Percentiles rank a stretch among this genome's conserved stretches.
phyloP scores from a whole-genome alignment of 495 filamentous ascomycete genomes.

The Staphylotrichum longicolle region DNA sequence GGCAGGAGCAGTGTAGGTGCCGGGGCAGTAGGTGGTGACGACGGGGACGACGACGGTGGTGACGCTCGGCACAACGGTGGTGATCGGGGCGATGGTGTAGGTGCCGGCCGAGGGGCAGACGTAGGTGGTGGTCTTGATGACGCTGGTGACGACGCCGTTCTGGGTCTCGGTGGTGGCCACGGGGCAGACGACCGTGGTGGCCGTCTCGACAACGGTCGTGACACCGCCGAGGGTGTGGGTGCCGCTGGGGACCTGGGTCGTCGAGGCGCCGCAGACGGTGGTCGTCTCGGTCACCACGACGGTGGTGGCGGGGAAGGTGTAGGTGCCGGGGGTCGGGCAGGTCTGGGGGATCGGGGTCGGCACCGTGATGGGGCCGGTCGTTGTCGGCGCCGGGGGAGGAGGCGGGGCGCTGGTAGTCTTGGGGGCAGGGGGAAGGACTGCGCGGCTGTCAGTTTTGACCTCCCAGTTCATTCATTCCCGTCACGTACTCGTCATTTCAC shows the following conservation, averaged over 20 bases:
- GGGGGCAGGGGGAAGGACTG: slow-evolving; percentile 39
- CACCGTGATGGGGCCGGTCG: slow-evolving; percentile 43
- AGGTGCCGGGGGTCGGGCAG: slow-evolving; percentile 69
- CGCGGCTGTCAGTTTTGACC: not conserved
- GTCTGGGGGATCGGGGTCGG: slow-evolving; percentile 66
- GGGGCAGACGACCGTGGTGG: slow-evolving; percentile 71
- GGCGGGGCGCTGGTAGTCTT: slow-evolving; percentile 24
- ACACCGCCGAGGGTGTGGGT: slow-evolving; percentile 74
- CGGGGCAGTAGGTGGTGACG: slow-evolving; percentile 62
- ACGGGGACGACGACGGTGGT: slow-evolving; percentile 65
- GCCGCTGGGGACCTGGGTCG: slow-evolving; percentile 61
- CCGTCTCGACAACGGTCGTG: slow-evolving; percentile 67
- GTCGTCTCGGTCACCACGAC: slow-evolving; percentile 63
- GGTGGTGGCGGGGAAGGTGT: slow-evolving; percentile 78
- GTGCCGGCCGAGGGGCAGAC: slow-evolving; percentile 76
- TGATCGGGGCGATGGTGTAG: slow-evolving; percentile 74
- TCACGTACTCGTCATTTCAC: slow-evolving; percentile 57
- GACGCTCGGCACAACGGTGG: slow-evolving; percentile 55
- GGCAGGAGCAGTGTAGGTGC: slow-evolving; percentile 70
- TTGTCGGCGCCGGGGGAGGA: slow-evolving; percentile 16
- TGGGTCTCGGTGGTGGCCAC: slow-evolving; percentile 64
- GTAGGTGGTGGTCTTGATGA: slow-evolving; percentile 70
- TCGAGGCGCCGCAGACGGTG: slow-evolving; percentile 64
- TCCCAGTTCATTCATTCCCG: not conserved
- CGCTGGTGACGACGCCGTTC: slow-evolving; percentile 64